A percentile compares a stretch with the other conserved stretches of the same genome.
Evolutionary conservation across 1,139 yeast species (phyloP).

Genomic region (Kodamaea alishanica): DNA sequence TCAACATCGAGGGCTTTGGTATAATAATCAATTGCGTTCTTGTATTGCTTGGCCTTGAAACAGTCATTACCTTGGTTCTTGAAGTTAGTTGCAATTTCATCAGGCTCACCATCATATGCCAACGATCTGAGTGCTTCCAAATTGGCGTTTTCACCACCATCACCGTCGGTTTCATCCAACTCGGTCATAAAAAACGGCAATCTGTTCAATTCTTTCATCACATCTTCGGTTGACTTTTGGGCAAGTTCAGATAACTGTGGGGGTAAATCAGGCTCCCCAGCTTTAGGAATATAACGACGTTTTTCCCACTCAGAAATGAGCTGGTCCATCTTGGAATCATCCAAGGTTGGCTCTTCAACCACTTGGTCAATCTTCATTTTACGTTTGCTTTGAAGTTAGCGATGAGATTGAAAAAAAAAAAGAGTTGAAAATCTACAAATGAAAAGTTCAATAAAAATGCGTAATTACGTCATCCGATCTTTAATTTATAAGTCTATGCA

Average conservation of each 20-base stretch:
- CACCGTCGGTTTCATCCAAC: conserved; percentile 72
- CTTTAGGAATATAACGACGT: conserved; percentile 60
- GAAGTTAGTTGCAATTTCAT: conserved; percentile 85
- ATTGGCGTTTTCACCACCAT: conserved; percentile 68
- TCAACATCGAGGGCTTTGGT: conserved; percentile 75
- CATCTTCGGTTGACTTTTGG: conserved; percentile 68
- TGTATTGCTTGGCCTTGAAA: conserved; percentile 64
- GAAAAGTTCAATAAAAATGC: background rate
- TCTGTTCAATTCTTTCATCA: conserved; percentile 72
- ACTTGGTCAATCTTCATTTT: conserved; percentile 7
- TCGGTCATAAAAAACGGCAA: conserved; percentile 94
- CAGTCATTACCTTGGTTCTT: conserved; percentile 92
- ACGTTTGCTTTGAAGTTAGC: background rate
- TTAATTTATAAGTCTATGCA: background rate
- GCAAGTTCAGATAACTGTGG: conserved; percentile 74
- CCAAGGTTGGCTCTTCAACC: conserved; percentile 1
- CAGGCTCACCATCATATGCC: conserved; percentile 95
- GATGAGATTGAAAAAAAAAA: background rate
- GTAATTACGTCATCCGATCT: background rate
- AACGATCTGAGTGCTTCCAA: conserved; percentile 87
- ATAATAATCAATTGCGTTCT: conserved; percentile 74
- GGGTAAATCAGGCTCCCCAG: conserved; percentile 78
- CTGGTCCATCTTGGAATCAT: conserved; percentile 13
- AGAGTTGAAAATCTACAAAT: background rate
- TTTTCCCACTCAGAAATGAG: conserved; percentile 50